Evolutionary conservation across 139 green algal genomes (phyloP).

Genomic region (Micractinium sp.): DNA sequence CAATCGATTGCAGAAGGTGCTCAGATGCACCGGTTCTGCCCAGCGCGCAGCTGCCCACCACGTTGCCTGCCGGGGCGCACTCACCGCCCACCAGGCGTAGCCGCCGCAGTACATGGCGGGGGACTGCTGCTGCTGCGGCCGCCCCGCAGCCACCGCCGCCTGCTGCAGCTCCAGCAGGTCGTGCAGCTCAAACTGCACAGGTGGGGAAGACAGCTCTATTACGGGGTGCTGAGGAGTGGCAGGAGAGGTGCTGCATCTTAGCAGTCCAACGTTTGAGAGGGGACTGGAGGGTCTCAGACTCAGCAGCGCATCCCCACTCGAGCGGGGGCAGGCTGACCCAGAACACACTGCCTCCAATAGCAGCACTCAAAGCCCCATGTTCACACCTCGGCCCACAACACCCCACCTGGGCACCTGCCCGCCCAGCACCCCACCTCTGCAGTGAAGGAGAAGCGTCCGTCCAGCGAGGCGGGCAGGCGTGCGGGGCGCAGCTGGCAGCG

Average conservation of each 20-base stretch:
- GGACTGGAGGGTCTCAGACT: too few species aligned
- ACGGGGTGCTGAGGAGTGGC: neutral
- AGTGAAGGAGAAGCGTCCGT: slow-evolving; percentile 28
- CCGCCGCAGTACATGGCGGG: slow-evolving; percentile 27
- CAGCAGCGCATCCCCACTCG: too few species aligned
- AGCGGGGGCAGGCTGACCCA: too few species aligned
- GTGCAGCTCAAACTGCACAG: slow-evolving; percentile 27
- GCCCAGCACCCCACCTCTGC: neutral
- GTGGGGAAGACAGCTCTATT: neutral
- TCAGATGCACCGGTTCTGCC: too few species aligned
- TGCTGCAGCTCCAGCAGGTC: slow-evolving; percentile 27
- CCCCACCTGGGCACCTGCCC: neutral
- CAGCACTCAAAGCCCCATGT: too few species aligned
- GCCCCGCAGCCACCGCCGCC: neutral
- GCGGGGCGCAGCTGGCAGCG: neutral
- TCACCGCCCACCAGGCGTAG: slow-evolving; percentile 27
- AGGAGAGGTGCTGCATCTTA: neutral
- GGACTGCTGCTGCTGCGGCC: slow-evolving; percentile 26
- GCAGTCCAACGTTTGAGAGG: too few species aligned
- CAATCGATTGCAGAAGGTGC: too few species aligned
- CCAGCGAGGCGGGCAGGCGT: slow-evolving; percentile 9
- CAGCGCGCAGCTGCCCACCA: too few species aligned
- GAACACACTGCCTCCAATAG: too few species aligned
- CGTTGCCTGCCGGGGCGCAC: neutral
- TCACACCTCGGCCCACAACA: too few species aligned